Conservation (phyloP, 2,329 filamentous ascomycete genomes). For the Colletotrichum sp. region DNA sequence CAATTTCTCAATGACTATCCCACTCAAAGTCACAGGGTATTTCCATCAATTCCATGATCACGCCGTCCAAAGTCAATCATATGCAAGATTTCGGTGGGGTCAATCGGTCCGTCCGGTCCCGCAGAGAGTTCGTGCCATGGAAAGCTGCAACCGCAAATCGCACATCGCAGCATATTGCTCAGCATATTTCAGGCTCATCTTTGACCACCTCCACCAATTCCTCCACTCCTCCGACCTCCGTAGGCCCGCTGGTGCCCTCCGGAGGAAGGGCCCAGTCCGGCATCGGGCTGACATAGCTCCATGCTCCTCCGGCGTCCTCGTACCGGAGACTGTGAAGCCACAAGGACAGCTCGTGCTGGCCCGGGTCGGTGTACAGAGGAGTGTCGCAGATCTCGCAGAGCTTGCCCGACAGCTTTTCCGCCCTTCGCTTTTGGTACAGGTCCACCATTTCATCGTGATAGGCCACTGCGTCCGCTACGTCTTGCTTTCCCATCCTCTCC, state of each 20-base stretch:
- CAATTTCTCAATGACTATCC: background rate
- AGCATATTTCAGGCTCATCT: slow-evolving; percentile 45
- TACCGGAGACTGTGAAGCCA: slow-evolving; percentile 94
- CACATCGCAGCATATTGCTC: background rate
- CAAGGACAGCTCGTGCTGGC: slow-evolving; percentile 85
- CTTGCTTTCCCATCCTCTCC: slow-evolving; percentile 90
- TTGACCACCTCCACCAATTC: slow-evolving; percentile 62
- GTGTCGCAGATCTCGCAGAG: slow-evolving; percentile 83
- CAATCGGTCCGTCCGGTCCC: slow-evolving; percentile 11
- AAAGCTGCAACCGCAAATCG: slow-evolving; percentile 2
- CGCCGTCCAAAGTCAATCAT: background rate
- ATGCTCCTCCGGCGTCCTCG: slow-evolving; percentile 79
- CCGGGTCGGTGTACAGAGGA: slow-evolving; percentile 91
- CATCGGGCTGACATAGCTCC: slow-evolving; percentile 86
- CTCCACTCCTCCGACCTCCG: slow-evolving; percentile 66
- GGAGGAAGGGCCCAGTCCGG: slow-evolving; percentile 90
- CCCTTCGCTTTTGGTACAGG: slow-evolving; percentile 86
- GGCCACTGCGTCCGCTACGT: slow-evolving; percentile 86
- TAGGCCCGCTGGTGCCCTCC: slow-evolving; percentile 72
- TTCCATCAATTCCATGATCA: background rate
- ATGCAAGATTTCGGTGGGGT: background rate
- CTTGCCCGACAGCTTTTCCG: slow-evolving; percentile 91
- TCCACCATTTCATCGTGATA: slow-evolving; percentile 96
- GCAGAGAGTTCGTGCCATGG: background rate
- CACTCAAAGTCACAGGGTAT: background rate